Conservation (phyloP, 768 basidiomycete species). For the Termitomyces sp. region DNA sequence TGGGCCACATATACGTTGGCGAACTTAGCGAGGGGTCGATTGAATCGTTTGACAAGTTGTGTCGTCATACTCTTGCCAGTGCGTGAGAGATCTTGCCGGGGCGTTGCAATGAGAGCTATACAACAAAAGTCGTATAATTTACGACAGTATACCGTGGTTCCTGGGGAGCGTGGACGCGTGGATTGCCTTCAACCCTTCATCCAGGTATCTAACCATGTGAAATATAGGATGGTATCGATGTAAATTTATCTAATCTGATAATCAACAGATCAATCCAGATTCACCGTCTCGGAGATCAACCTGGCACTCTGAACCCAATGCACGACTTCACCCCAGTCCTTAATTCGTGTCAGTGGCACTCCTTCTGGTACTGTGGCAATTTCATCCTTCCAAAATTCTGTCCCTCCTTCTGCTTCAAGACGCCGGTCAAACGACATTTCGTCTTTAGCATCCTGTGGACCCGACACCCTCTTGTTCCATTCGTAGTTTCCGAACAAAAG, state of each 20-base stretch:
- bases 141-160: neutral
- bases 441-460: slow-evolving; percentile 37
- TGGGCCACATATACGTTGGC: slow-evolving; percentile 53
- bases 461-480: slow-evolving; percentile 65
- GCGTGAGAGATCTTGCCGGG: neutral
- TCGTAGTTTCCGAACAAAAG: slow-evolving; percentile 73
- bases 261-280: neutral
- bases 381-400: slow-evolving; percentile 55
- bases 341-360: slow-evolving; percentile 46
- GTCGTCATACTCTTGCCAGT: slow-evolving; percentile 23
- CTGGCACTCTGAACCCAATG: slow-evolving; percentile 34
- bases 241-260: slow-evolving; percentile 12
- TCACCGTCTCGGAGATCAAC: slow-evolving; percentile 12
- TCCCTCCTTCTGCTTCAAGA: slow-evolving; percentile 39
- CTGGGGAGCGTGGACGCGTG: no score
- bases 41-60: slow-evolving; percentile 24
- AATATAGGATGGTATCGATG: neutral
- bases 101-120: neutral
- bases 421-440: slow-evolving; percentile 51
- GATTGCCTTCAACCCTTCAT: neutral
- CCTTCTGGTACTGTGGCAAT: slow-evolving; percentile 44
- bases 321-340: slow-evolving; percentile 59
- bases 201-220: slow-evolving; percentile 1
- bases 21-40: slow-evolving; percentile 38
- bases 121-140: neutral